These are phyloP conservation scores for Eimeria praecox DNA, from an alignment of 169 alveolate genomes.

Conservation along the genomic window DNA sequence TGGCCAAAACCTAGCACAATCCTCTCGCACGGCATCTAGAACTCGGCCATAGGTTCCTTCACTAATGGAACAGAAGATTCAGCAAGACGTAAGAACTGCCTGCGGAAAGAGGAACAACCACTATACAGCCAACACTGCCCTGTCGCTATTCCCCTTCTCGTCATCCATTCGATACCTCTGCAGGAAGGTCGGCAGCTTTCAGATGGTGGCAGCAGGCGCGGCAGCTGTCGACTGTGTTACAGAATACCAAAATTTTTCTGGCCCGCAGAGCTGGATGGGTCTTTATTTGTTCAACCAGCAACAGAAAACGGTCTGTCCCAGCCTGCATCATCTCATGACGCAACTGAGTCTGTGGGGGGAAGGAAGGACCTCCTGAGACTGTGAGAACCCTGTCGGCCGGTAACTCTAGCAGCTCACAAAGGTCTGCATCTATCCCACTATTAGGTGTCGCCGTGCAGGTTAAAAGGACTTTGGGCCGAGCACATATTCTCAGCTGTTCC, in stretches of 20 bases:
- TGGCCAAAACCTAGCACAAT: neutral
- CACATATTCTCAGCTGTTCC: neutral
- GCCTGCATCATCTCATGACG: conserved; percentile 80
- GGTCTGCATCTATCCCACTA: conserved; percentile 48
- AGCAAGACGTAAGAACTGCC: neutral
- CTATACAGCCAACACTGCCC: neutral
- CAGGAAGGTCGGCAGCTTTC: conserved; percentile 61
- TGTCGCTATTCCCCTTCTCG: neutral
- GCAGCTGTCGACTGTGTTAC: conserved; percentile 78
- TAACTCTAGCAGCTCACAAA: conserved; percentile 16
- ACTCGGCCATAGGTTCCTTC: neutral
- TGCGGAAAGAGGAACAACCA: neutral
- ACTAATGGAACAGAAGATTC: neutral
- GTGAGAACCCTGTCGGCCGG: conserved; percentile 26
- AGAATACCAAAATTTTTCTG: conserved; percentile 70
- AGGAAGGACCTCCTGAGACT: conserved; percentile 62
- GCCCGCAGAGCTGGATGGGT: conserved; percentile 52
- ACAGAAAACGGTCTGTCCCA: conserved; percentile 56
- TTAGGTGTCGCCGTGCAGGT: conserved; percentile 75
- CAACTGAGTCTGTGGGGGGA: conserved; percentile 43
- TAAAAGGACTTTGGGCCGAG: neutral
- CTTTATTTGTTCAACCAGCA: conserved; percentile 65
- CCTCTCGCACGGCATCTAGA: neutral
- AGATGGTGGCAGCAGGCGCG: conserved; percentile 81
- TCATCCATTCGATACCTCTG: conserved; percentile 21